A percentile compares a stretch with the other conserved stretches of the same genome.
Conservation (phyloP, 1,284 basidiomycete species). For the Malassezia equina region DNA sequence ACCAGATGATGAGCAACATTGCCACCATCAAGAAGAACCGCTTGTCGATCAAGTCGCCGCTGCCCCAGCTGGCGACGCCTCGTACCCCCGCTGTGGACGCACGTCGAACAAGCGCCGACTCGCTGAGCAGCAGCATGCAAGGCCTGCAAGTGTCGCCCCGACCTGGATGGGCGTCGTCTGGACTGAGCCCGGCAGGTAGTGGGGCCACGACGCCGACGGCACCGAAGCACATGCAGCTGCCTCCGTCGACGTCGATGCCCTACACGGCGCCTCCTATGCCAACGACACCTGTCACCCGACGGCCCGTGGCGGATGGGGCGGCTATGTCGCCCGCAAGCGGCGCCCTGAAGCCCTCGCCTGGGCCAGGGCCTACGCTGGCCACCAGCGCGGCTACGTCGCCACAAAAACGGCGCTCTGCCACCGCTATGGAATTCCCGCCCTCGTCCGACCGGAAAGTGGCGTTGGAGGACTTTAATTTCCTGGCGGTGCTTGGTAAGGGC, state of each 20-base stretch:
- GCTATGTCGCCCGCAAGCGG: constrained; percentile 8
- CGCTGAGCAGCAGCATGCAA: constrained; percentile 15
- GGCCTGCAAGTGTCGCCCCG: background rate
- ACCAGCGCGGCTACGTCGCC: background rate
- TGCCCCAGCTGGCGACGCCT: constrained; percentile 12
- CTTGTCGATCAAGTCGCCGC: constrained; percentile 15
- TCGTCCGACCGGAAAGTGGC: constrained; percentile 70
- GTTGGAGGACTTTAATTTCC: constrained; percentile 96
- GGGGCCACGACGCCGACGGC: background rate
- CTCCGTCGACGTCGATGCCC: too few relatives aligned
- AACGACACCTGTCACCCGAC: background rate
- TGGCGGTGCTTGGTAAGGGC: constrained; percentile 95
- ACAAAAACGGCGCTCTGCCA: constrained; percentile 11
- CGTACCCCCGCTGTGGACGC: background rate
- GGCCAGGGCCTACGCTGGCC: background rate
- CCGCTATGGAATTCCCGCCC: constrained; percentile 5
- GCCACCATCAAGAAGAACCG: constrained; percentile 55
- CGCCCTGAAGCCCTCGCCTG: constrained; percentile 1
- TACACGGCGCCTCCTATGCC: background rate
- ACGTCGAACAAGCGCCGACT: background rate
- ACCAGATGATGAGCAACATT: constrained; percentile 79
- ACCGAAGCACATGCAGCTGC: background rate
- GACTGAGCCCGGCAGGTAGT: background rate
- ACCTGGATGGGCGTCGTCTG: background rate
- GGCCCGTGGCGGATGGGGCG: background rate